Conservation (phyloP, 1,139 yeast species). For the Pichia kudriavzevii region DNA sequence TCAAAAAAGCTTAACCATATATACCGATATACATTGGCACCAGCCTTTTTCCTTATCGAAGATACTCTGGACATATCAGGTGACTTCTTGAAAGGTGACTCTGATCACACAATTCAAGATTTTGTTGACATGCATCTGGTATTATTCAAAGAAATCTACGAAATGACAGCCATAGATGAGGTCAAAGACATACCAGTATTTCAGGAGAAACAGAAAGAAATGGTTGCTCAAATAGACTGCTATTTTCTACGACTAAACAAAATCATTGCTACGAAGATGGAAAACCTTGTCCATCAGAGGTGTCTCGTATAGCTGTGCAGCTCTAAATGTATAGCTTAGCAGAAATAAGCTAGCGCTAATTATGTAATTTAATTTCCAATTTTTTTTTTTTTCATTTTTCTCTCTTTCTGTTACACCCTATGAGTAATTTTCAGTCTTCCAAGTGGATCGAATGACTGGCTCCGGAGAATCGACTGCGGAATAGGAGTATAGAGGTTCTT, state of each 20-base stretch:
- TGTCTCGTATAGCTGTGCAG: too few species aligned
- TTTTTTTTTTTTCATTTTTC: too few species aligned
- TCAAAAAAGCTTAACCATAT: slow-evolving; percentile 5
- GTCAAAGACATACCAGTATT: background rate
- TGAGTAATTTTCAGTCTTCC: too few species aligned
- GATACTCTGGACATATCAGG: background rate
- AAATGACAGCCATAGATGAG: background rate
- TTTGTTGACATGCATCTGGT: slow-evolving; percentile 5
- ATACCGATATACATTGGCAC: slow-evolving; percentile 9
- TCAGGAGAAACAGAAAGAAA: background rate
- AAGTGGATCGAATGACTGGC: too few species aligned
- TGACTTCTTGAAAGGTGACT: slow-evolving; percentile 3
- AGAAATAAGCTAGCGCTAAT: too few species aligned
- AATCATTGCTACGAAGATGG: slow-evolving; percentile 1
- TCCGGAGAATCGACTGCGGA: too few species aligned
- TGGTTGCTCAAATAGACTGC: too few species aligned
- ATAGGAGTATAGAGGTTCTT: too few species aligned
- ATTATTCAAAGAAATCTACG: slow-evolving; percentile 2
- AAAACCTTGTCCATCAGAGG: background rate
- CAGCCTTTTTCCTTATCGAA: slow-evolving; percentile 5
- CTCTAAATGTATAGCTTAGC: background rate
- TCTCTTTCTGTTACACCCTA: too few species aligned
- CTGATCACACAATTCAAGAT: slow-evolving; percentile 4
- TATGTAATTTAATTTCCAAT: too few species aligned
- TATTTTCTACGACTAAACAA: too few species aligned